A percentile compares a stretch with the other conserved stretches of the same genome.
Evolutionary conservation across 129 eudicot species (phyloP).

Genomic region (Flaveria linearis): DNA sequence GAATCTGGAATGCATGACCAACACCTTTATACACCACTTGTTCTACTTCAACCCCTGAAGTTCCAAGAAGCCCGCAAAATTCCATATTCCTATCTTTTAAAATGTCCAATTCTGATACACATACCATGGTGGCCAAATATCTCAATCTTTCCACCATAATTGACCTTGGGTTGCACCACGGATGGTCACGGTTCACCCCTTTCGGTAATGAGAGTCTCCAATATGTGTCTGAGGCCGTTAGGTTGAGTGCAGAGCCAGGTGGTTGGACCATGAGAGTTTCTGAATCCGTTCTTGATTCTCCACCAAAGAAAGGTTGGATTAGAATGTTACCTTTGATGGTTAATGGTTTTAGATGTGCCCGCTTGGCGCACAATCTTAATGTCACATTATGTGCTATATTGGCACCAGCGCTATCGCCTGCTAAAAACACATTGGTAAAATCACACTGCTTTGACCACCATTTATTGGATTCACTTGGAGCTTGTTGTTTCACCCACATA

Average conservation of each 20-base stretch:
- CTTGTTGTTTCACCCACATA: constrained; percentile 58
- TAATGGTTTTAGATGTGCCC: constrained; percentile 30
- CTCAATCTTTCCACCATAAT: constrained; percentile 25
- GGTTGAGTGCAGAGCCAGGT: constrained; percentile 49
- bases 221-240: constrained; percentile 65
- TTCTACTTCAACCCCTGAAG: constrained; percentile 58
- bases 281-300: constrained; percentile 67
- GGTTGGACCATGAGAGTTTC: constrained; percentile 51
- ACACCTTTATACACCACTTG: constrained; percentile 58
- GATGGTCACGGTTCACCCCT: constrained; percentile 72
- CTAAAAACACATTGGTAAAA: constrained; percentile 52
- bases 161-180: constrained; percentile 72
- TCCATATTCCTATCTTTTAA: constrained; percentile 76
- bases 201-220: constrained; percentile 79
- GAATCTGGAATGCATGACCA: constrained; percentile 89
- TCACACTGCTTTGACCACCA: constrained; percentile 59
- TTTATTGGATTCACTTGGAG: constrained; percentile 21
- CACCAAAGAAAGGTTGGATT: constrained; percentile 86
- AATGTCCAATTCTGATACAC: constrained; percentile 71
- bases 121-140: constrained; percentile 43
- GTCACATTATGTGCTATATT: constrained; percentile 59
- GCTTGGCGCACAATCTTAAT: constrained; percentile 20
- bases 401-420: constrained; percentile 90
- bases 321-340: constrained; percentile 59
- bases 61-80: constrained; percentile 48